Evolutionary conservation across 2,329 filamentous ascomycete genomes (phyloP), one percentile per base, ranked within the genome.

Genomic region (Sarocladiaceae sp.): DNA sequence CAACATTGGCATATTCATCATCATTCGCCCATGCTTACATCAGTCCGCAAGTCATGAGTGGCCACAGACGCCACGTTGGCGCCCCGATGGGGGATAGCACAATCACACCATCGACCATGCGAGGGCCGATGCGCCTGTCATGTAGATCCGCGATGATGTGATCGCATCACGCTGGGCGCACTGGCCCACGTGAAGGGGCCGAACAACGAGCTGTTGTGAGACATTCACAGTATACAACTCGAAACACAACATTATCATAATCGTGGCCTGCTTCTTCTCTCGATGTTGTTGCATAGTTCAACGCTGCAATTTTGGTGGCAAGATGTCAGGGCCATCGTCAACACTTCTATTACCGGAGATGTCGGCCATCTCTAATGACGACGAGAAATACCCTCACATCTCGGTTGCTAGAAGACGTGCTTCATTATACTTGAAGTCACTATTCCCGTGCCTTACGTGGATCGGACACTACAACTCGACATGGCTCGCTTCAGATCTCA

Each of bases 401-500:
- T 10, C 8, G 15, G 15, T 10, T 12, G 25, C 44, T 4, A 11
- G 13, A 15, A 22, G 22, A 11, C 25, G 10, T 22, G 44, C 18
- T 13, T 48, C 44, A 11, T 94, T 52, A 93, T 99, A 97, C 64
- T 52, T 84, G 53, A 71, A 75, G 58, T 87, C 81, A 13, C 73
- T 97, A 1, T 96, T 99, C 59, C 94, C 94, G 0, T 97, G 97
- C 64, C 66, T 88, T 4, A 77, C 82, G n/a, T 99, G 94, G 94
- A 93, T 97, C 53, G 70, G 74, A 11, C 82, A 85, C 59, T 99
- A 99, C 73, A 99, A 99, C 65, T 11, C 85, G 3, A 85, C 91
- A 73, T 99, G 94, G 94, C 71, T 97, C 5, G 68, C 83, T 15
- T 94, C 94, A 61, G 94, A 99, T 71, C 70, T 97, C 44, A 85